These are phyloP conservation scores for Dovyalis caffra DNA, from an alignment of 345 rosid genomes.

Conservation along the genomic window DNA sequence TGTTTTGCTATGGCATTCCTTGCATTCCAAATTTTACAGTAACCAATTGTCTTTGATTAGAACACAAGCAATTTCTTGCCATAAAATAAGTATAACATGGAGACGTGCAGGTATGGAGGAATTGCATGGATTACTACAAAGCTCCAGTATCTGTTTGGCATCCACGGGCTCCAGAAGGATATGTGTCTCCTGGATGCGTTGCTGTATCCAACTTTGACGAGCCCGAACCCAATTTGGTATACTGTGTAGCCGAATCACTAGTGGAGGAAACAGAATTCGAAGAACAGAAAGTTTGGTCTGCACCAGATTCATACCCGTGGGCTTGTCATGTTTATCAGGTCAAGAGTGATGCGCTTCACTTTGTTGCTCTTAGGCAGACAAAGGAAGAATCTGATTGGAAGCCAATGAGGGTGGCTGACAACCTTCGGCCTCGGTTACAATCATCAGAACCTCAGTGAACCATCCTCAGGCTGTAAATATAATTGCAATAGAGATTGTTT, in stretches of 20 bases:
- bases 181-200: constrained; percentile 65
- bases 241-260: constrained; percentile 63
- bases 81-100: neutral
- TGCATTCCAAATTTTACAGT: no score
- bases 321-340: constrained; percentile 88
- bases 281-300: constrained; percentile 84
- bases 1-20: no score
- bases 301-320: constrained; percentile 88
- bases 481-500: neutral
- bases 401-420: constrained; percentile 63
- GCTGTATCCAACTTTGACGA: constrained; percentile 66
- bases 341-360: constrained; percentile 84
- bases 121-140: constrained; percentile 73
- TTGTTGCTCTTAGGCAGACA: constrained; percentile 67
- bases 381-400: constrained; percentile 76
- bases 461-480: neutral
- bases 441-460: constrained; percentile 2
- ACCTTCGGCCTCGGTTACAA: constrained; percentile 18
- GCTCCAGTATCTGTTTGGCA: constrained; percentile 80
- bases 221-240: constrained; percentile 56
- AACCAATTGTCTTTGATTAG: no score
- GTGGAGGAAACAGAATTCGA: constrained; percentile 78
- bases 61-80: neutral
- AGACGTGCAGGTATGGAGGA: constrained; percentile 81
- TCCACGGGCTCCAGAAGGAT: constrained; percentile 91